Evolutionary conservation across 768 basidiomycete genomes (phyloP).

Genomic region (Tylopilus felleus): DNA sequence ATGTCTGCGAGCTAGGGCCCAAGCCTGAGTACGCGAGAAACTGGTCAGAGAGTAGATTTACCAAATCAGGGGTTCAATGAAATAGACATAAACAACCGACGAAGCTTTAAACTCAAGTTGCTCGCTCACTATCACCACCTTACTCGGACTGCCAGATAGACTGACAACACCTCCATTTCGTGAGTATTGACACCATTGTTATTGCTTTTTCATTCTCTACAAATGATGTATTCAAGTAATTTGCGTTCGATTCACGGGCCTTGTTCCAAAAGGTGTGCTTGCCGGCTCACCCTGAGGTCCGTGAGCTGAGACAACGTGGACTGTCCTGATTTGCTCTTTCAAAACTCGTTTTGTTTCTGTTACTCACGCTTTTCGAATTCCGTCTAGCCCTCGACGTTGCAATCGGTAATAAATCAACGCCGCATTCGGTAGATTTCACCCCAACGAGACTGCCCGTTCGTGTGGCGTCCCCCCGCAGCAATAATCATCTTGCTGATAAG

Average conservation of each 20-base stretch:
- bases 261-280: slow-evolving; percentile 69
- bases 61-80: background rate
- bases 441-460: slow-evolving; percentile 6
- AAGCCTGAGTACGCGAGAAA: too few species aligned
- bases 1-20: background rate
- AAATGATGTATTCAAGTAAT: slow-evolving; percentile 72
- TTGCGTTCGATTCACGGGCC: slow-evolving; percentile 78
- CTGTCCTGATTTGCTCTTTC: slow-evolving; percentile 41
- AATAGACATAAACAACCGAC: slow-evolving; percentile 18
- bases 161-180: too few species aligned
- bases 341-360: background rate
- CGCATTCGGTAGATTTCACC: slow-evolving; percentile 1
- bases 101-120: background rate
- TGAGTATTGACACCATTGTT: slow-evolving; percentile 11
- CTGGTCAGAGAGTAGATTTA: background rate
- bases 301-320: slow-evolving; percentile 66
- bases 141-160: background rate
- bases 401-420: background rate
- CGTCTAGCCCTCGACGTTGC: background rate
- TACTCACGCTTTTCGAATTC: slow-evolving; percentile 11
- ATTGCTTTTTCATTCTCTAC: slow-evolving; percentile 9
- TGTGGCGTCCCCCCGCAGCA: slow-evolving; percentile 9
- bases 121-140: background rate
- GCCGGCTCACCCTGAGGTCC: slow-evolving; percentile 70
- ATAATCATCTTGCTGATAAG: slow-evolving; percentile 18